phyloP scores from a whole-genome alignment of 345 rosid species.

The Crucihimalaya himalaica region DNA sequence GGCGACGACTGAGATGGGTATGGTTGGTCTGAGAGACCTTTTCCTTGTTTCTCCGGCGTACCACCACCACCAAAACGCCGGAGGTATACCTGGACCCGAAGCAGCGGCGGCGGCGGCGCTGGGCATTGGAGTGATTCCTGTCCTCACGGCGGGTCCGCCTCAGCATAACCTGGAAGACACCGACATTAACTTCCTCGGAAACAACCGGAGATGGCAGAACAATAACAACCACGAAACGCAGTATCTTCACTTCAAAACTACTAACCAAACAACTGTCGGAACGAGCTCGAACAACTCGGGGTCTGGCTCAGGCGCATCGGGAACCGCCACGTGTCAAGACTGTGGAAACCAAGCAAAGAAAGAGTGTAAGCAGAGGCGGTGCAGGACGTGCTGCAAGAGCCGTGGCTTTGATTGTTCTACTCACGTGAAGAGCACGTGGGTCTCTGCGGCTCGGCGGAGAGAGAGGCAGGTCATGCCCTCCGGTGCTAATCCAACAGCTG shows the following conservation, averaged over 20 bases:
- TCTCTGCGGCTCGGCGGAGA: conserved; percentile 82
- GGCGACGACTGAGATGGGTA: conserved; percentile 69
- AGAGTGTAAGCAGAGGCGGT: conserved; percentile 80
- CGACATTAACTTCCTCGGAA: conserved; percentile 41
- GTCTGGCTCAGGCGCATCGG: conserved; percentile 50
- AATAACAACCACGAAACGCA: conserved; percentile 40
- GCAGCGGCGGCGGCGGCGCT: conserved; percentile 62
- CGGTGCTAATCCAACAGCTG: conserved; percentile 43
- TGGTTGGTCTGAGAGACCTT: conserved; percentile 70
- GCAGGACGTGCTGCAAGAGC: conserved; percentile 93
- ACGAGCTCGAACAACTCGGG: conserved; percentile 38
- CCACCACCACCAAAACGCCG: conserved; percentile 47
- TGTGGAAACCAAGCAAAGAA: conserved; percentile 99
- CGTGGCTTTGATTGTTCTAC: conserved; percentile 90
- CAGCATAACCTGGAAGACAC: conserved; percentile 54
- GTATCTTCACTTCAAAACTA: conserved; percentile 48
- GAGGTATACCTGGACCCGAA: conserved; percentile 44
- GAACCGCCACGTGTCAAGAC: conserved; percentile 82
- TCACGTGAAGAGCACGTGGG: conserved; percentile 99
- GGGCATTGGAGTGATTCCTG: conserved; percentile 83
- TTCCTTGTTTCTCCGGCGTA: conserved; percentile 84
- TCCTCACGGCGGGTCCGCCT: conserved; percentile 53
- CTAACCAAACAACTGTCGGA: conserved; percentile 27
- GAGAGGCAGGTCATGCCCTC: conserved; percentile 75
- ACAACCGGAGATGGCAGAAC: conserved; percentile 73